Conservation (phyloP, 805 yeast genomes). For the Lipomyces sp. region DNA sequence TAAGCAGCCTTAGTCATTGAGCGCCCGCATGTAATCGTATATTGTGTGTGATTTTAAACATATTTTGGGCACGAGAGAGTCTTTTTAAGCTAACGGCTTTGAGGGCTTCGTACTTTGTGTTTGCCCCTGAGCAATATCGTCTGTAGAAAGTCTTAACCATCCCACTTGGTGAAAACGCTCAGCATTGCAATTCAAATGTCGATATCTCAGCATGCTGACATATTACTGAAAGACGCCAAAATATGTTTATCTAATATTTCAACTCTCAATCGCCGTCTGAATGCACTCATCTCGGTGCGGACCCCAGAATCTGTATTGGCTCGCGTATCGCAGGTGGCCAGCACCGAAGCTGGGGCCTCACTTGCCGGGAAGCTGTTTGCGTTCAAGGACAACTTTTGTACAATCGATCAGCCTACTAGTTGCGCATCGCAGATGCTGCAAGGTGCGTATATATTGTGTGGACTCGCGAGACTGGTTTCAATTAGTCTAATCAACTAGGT, state of each 20-base stretch:
- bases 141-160: too few relatives aligned
- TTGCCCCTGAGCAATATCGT: neutral
- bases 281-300: conserved; percentile 28
- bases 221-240: conserved; percentile 21
- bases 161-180: too few relatives aligned
- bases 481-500: conserved; percentile 31
- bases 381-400: conserved; percentile 81
- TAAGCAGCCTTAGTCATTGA: neutral
- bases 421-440: conserved; percentile 72
- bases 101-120: neutral
- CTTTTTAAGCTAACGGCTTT: too few relatives aligned
- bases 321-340: conserved; percentile 6
- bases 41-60: too few relatives aligned
- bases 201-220: neutral
- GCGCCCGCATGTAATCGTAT: too few relatives aligned
- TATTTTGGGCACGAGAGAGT: too few relatives aligned
- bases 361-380: conserved; percentile 51
- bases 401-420: conserved; percentile 70
- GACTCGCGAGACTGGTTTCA: neutral
- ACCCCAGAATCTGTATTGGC: conserved; percentile 15
- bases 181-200: neutral
- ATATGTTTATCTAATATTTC: conserved; percentile 21
- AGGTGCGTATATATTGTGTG: conserved; percentile 22
- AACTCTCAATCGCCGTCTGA: conserved; percentile 17
- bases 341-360: neutral